Evolutionary conservation across 805 yeast species (phyloP).

Genomic region (Metschnikowia cerradonensis): DNA sequence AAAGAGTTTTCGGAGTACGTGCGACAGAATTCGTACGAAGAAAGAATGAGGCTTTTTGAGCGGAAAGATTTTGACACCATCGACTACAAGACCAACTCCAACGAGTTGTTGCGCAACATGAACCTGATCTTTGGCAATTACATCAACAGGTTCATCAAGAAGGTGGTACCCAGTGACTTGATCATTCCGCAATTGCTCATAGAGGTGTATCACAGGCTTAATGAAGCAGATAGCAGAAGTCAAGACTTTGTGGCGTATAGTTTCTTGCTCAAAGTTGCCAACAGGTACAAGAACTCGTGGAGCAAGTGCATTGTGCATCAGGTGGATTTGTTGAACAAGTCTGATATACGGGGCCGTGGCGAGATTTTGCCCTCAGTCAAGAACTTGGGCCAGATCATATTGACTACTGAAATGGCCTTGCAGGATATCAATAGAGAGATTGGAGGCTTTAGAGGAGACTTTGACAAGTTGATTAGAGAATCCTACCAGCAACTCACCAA

Average conservation of each 20-base stretch:
- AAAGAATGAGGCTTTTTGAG: slow-evolving; percentile 29
- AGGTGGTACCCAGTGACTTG: slow-evolving; percentile 34
- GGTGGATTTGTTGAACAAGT: slow-evolving; percentile 34
- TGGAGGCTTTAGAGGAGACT: slow-evolving; percentile 13
- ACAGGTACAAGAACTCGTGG: slow-evolving; percentile 56
- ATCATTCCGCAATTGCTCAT: slow-evolving; percentile 32
- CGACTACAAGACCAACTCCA: slow-evolving; percentile 44
- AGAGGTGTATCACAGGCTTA: slow-evolving; percentile 25
- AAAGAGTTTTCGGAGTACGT: slow-evolving; percentile 30
- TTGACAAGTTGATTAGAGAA: slow-evolving; percentile 23
- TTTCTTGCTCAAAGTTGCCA: slow-evolving; percentile 47
- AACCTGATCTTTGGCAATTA: slow-evolving; percentile 44
- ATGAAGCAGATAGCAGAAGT: slow-evolving; percentile 40
- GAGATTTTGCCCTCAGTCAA: slow-evolving; percentile 34
- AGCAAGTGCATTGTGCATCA: slow-evolving; percentile 54
- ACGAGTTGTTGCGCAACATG: slow-evolving; percentile 43
- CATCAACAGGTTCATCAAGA: slow-evolving; percentile 32
- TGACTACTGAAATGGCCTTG: slow-evolving; percentile 31
- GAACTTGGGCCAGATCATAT: slow-evolving; percentile 31
- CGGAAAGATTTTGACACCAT: slow-evolving; percentile 25
- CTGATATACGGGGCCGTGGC: slow-evolving; percentile 33
- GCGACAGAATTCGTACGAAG: slow-evolving; percentile 22
- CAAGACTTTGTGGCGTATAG: slow-evolving; percentile 59
- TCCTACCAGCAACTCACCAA: slow-evolving; percentile 32
- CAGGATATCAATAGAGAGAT: slow-evolving; percentile 18